Base-by-base conservation (phyloP, 2,329 filamentous ascomycete species). In the Talaromyces pinophilus region DNA sequence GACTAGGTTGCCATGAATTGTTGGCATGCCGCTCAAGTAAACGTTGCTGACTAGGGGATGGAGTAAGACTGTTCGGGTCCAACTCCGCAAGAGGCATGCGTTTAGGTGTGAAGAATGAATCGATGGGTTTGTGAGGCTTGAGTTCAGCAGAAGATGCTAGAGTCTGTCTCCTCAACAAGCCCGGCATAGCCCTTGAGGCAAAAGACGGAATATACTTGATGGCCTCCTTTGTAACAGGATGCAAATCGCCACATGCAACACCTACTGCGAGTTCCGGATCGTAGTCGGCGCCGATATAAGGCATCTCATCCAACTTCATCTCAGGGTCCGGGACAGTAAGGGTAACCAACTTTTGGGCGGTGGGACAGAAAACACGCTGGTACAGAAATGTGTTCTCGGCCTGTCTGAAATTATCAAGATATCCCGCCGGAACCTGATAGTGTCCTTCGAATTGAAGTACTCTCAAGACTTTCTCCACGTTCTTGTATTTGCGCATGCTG, bases 321-420 rank as follows among this genome's bases (percentile, higher is more conserved):
- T 86, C 86, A 5, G 85, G 80, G 0, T 87, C 86, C 0, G 90
- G 85, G 15, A 87, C 83, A 0, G 88, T 95, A 67, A 97, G 83
- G 67, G 92, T 88, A 48, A 97, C 91, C 54, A 98, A 79, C 68
- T 87, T 82, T 66, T 89, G 84, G 50, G 85, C 84, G 44, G 84
- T 81, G 0, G 94, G 93, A 75, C 94, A 98, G 77, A 92, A 99
- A 2, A 98, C 94, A 79, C 95, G 91, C 80, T 97, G 95, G 74
- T 98, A 91, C 19, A 97, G 81, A 74, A 99, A 99, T 0, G 95
- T 98, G 71, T 92, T 82, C 77, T 99, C 95, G 0, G 95, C 95
- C 75, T 94, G 89, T 68, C 87, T 86, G 76, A 98, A 99, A 22
- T 87, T 84, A 7, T 91, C 87, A 33, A 95, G 81, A 75, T 98